Evolutionary conservation across 2,329 filamentous ascomycete species (phyloP), one percentile per base, ranked within the genome.

Genomic region (Colletotrichum siamense): DNA sequence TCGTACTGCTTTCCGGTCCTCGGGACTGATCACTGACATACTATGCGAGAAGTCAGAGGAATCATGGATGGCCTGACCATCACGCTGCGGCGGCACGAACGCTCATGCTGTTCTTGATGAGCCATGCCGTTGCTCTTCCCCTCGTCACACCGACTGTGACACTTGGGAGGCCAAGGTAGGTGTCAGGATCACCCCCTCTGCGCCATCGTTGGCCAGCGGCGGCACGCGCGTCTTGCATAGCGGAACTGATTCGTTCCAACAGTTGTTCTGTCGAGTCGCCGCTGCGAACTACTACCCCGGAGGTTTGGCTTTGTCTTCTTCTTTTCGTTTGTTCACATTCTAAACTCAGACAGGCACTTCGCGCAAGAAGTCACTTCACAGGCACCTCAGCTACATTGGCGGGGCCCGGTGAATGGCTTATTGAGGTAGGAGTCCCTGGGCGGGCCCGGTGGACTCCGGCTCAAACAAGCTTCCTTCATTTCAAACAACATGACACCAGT

Each of bases 1-100:
- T 49, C 13, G 10, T 0, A 8, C 8, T 22, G 0, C 3, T 49
- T 49, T 9, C n/a, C 44, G 4, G 0, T 0, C 9, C 0, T 22
- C n/a, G 0, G 44, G 6, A 22, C 1, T n/a, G 1, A 49, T 49
- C n/a, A 49, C 44, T 49, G 18, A 49, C 16, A 44, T 44, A 18
- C 16, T 44, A 44, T 44, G 16, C 8, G 36, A 18, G 16, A 8
- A 44, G 16, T 44, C 16, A 18, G 36, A 18, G 36, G 36, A 18
- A 18, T 44, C 16, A 44, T 44, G 36, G 16, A 44, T 39, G 36
- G 36, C 36, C 36, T 39, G 0, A 18, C 36, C 15, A 39, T 39
- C 36, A 18, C 8, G 36, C 15, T 39, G 36, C 36, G 36, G n/a
- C n/a, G 39, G 39, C 18, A 44, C 39, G 39, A 49, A 49, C n/a